These are phyloP conservation scores for Arctium lappa DNA, from an alignment of 129 eudicot species.

Conservation along the genomic window DNA sequence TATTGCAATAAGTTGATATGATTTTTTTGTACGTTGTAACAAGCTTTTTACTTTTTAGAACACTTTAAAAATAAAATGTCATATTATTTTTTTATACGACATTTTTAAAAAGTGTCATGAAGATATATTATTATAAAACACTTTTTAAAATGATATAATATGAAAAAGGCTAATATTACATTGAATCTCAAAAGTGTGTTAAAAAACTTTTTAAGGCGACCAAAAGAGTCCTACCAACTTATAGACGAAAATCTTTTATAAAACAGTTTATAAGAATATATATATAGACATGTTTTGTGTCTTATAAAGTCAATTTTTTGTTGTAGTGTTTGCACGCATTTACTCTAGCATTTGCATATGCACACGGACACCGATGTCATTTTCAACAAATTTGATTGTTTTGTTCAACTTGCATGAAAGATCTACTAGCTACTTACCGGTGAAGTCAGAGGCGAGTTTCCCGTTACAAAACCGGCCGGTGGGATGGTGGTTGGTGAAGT, in stretches of 20 bases:
- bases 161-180: not conserved
- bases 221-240: not conserved
- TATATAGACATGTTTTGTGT: too few relatives aligned
- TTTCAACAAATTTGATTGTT: not conserved
- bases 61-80: too few relatives aligned
- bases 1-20: too few relatives aligned
- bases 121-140: too few relatives aligned
- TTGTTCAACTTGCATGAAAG: not conserved
- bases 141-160: too few relatives aligned
- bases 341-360: not conserved
- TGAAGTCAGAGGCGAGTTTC: constrained; percentile 86
- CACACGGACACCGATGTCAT: not conserved
- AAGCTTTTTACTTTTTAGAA: too few relatives aligned
- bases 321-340: too few relatives aligned
- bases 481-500: constrained; percentile 41
- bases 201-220: not conserved
- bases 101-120: too few relatives aligned
- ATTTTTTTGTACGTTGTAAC: too few relatives aligned
- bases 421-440: constrained; percentile 37
- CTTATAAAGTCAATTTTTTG: too few relatives aligned
- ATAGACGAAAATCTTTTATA: not conserved
- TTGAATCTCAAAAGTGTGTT: too few relatives aligned
- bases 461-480: constrained; percentile 93
- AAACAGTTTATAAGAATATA: not conserved
- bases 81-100: too few relatives aligned